These are phyloP conservation scores for Exophiala spinifera DNA, from an alignment of 2,329 filamentous ascomycete genomes.

Conservation along the genomic window DNA sequence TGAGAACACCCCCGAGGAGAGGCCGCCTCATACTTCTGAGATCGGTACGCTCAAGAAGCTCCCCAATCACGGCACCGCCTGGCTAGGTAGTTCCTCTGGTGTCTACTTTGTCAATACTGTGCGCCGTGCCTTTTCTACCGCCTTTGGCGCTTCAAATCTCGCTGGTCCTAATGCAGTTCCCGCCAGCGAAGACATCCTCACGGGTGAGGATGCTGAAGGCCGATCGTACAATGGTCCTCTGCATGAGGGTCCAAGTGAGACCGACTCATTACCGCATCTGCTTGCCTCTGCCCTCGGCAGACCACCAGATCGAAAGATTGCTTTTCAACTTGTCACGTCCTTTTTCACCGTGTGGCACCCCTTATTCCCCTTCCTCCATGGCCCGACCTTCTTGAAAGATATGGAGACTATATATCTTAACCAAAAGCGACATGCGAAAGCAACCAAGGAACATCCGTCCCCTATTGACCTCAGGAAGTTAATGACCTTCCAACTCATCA, in stretches of 20 bases:
- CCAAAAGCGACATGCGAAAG: conserved; percentile 33
- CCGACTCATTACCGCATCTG: conserved; percentile 30
- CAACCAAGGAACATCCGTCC: conserved; percentile 14
- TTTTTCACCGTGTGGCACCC: conserved; percentile 55
- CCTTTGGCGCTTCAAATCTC: conserved; percentile 29
- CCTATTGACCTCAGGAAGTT: conserved; percentile 33
- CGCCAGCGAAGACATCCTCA: conserved; percentile 30
- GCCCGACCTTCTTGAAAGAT: conserved; percentile 47
- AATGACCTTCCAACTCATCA: conserved; percentile 50
- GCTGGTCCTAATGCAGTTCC: conserved; percentile 26
- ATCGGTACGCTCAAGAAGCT: conserved; percentile 44
- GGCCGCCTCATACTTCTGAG: conserved; percentile 35
- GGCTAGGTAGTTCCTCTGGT: conserved; percentile 52
- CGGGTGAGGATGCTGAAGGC: conserved; percentile 29
- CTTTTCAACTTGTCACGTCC: conserved; percentile 45
- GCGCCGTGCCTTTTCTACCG: conserved; percentile 48
- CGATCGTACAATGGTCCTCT: conserved; percentile 28
- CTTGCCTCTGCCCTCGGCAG: conserved; percentile 32
- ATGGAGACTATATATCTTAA: conserved; percentile 44
- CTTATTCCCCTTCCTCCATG: conserved; percentile 52
- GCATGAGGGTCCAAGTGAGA: conserved; percentile 22
- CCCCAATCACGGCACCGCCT: conserved; percentile 47
- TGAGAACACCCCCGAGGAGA: conserved; percentile 25
- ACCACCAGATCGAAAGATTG: conserved; percentile 30
- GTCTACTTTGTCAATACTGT: conserved; percentile 56